Base-by-base conservation (phyloP, 2,329 filamentous ascomycete genomes). In the Boeremia lycopersici region DNA sequence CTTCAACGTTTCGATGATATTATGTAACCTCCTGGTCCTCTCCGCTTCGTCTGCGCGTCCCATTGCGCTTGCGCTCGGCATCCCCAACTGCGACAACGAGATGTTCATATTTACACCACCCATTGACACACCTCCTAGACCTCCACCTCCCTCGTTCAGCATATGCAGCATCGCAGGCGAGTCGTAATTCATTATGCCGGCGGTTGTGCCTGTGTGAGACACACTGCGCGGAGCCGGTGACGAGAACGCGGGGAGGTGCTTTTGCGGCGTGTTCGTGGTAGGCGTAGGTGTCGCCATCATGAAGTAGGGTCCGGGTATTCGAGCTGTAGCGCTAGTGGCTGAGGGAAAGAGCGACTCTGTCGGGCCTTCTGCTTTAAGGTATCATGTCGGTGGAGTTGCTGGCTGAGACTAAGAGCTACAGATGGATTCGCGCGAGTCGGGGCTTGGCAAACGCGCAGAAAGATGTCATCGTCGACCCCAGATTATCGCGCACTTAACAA, bases 1-100 rank as follows among this genome's bases (percentile, higher is more conserved):
- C 13, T 84, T 87, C 53, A 93, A 86, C 62, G 78, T 86, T 38
- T 85, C 84, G 60, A 91, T 85, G 11, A 84, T 89, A 50, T 78
- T 79, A 39, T 85, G 86, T 30, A 82, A 86, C 47, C 78, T 78
- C 43, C 77, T 74, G 60, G 76, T 74, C 60, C 79, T 71, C 62
- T 84, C 82, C 40, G 83, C 81, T 53, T 84, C 82, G 59, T 83
- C 81, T 46, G 78, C 76, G 40, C 77, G 71, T 4, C 74, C 72
- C 64, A 75, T 68, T 30, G 71, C 68, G 56, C 70, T 74, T 49
- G 69, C 67, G 47, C 63, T 74, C 41, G 70, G 72, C 65, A 81
- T 75, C 52, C 74, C 74, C 47, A 80, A 68, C 10, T 77, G 75
- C 54, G 73, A 69, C 64, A 71, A 64, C 46, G 73, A 75, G 8